phyloP scores from a whole-genome alignment of 768 basidiomycete genomes.

The Lenzites betulinus region DNA sequence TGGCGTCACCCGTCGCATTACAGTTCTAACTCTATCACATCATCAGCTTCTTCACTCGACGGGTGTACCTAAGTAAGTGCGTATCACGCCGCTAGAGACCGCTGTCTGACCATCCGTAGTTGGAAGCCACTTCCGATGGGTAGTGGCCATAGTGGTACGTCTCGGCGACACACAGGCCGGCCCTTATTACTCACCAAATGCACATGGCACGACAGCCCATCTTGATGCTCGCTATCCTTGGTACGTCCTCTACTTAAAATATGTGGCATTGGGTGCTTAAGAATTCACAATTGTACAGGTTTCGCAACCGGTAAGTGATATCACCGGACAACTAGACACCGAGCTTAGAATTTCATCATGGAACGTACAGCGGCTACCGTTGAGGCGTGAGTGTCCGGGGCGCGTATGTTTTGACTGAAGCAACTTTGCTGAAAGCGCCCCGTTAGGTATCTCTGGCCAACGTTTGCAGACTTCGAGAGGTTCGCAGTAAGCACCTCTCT shows the following conservation, averaged over 20 bases:
- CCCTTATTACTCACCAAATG: not conserved
- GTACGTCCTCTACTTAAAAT: not conserved
- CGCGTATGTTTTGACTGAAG: not conserved
- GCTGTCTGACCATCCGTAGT: not conserved
- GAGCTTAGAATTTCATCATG: not conserved
- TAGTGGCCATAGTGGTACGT: constrained; percentile 4
- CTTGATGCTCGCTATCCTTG: not conserved
- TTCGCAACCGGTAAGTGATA: not conserved
- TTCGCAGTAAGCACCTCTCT: too few relatives aligned
- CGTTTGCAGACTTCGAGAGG: constrained; percentile 1
- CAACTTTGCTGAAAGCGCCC: not conserved
- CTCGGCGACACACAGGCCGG: too few relatives aligned
- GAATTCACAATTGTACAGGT: not conserved
- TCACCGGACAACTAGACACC: too few relatives aligned
- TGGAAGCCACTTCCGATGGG: constrained; percentile 1
- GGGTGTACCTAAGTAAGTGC: constrained; percentile 9
- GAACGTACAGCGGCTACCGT: not conserved
- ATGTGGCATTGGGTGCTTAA: not conserved
- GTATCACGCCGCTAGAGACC: not conserved
- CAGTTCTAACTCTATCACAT: too few relatives aligned
- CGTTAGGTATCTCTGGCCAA: not conserved
- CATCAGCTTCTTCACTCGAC: constrained; percentile 8
- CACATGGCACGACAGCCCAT: not conserved
- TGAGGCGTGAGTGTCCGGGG: constrained; percentile 5
- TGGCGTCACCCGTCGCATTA: not conserved